Base-by-base conservation (phyloP, 768 basidiomycete genomes). In the Crassisporium funariophilum region DNA sequence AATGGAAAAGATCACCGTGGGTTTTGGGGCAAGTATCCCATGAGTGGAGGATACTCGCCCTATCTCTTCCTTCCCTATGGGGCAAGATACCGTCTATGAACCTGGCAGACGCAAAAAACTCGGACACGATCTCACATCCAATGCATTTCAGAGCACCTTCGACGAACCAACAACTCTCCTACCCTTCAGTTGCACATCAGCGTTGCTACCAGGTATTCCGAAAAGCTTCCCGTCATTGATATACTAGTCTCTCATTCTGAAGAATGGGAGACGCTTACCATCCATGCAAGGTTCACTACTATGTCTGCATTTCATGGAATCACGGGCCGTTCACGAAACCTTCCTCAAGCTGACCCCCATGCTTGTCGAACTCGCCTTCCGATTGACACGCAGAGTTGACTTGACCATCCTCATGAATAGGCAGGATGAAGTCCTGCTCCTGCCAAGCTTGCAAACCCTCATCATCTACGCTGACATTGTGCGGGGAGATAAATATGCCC, bases 41-140 rank as follows among this genome's bases (percentile, higher is more conserved):
- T 7, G 29, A 27, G 11, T 52, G 51, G 51, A 17, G 51, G 13
- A 38, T 39, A 19, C 31, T 44, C 2, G 51, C 51, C 16, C 21
- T 48, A 5, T 35, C 40, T 35, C 46, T 48, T 12, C 46, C 51
- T 10, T 24, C 16, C 16, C 35, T 52, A 16, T 52, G 51, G 51
- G 35, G 44, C 36, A 38, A 48, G 13, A 46, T 52, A 11, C 51
- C 51, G 4, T 40, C 41, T 1, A 39, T 52, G 40, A 44, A 48
- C 20, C 27, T 52, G 12, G 13, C n/a, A 33, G 31, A 33, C 12
- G 31, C 17, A 13, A 2, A 35, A 11, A 35, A 35, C 19, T 39
- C 49, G 7, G 31, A 42, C 13, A 17, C 19, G 4, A 13, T 34
- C 34, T 7, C 46, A 46, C 8, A 15, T 20, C 16, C 10, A 13